Percentiles rank a stretch among this genome's conserved stretches.
Evolutionary conservation across 2,329 filamentous ascomycete species (phyloP).

Genomic region (Monilinia aucupariae): DNA sequence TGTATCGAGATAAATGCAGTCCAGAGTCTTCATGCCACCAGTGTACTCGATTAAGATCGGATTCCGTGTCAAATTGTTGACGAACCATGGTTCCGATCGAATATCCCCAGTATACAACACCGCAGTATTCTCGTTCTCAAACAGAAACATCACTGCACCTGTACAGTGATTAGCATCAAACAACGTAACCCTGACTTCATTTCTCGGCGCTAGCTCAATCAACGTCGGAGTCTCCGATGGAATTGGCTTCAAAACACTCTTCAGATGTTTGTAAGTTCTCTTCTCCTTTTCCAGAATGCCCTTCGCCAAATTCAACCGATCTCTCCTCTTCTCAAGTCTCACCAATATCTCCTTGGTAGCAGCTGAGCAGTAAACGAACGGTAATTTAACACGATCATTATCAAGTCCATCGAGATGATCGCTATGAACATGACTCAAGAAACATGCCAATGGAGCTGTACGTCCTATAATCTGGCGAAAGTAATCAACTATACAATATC

Average conservation of each 20-base stretch:
- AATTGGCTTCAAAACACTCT: slow-evolving; percentile 70
- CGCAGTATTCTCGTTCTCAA: slow-evolving; percentile 67
- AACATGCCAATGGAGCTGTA: slow-evolving; percentile 69
- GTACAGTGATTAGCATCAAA: slow-evolving; percentile 90
- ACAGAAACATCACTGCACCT: slow-evolving; percentile 87
- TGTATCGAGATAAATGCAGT: slow-evolving; percentile 85
- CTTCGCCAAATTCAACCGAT: slow-evolving; percentile 74
- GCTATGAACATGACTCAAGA: slow-evolving; percentile 88
- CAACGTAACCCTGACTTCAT: slow-evolving; percentile 71
- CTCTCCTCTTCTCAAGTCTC: slow-evolving; percentile 69
- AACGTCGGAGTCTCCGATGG: slow-evolving; percentile 73
- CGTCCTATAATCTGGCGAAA: slow-evolving; percentile 56
- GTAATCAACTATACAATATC: slow-evolving; percentile 60
- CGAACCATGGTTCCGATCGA: slow-evolving; percentile 80
- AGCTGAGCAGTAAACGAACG: slow-evolving; percentile 86
- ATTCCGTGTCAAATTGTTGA: slow-evolving; percentile 65
- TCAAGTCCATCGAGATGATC: slow-evolving; percentile 69
- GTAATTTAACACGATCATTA: slow-evolving; percentile 67
- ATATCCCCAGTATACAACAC: slow-evolving; percentile 88
- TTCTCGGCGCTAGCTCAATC: slow-evolving; percentile 66
- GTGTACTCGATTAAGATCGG: slow-evolving; percentile 72
- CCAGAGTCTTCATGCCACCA: slow-evolving; percentile 58
- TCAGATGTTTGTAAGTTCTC: slow-evolving; percentile 72
- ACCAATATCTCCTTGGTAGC: slow-evolving; percentile 78
- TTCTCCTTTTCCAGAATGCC: slow-evolving; percentile 70